Percentiles rank a stretch among this genome's conserved stretches.
Evolutionary conservation across 2,329 filamentous ascomycete genomes (phyloP).

Genomic region (Emmonsia crescens): DNA sequence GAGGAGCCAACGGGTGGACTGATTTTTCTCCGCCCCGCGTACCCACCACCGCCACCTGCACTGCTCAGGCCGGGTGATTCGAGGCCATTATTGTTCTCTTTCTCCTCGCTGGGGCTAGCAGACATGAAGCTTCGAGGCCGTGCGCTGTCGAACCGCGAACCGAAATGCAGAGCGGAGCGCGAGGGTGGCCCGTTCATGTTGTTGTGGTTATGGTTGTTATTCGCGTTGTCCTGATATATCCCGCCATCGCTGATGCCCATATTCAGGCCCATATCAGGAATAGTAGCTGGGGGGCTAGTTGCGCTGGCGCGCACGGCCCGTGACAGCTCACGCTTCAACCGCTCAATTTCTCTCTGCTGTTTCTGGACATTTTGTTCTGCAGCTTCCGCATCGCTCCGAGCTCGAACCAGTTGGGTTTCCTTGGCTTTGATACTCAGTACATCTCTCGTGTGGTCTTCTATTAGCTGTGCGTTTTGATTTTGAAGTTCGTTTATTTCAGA

Average conservation of each 20-base stretch:
- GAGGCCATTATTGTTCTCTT: conserved; percentile 56
- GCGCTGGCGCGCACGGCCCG: conserved; percentile 36
- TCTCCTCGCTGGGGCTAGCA: conserved; percentile 58
- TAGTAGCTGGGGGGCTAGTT: conserved; percentile 26
- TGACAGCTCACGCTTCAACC: conserved; percentile 73
- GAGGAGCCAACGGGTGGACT: conserved; percentile 31
- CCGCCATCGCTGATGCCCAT: conserved; percentile 41
- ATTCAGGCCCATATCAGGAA: conserved; percentile 46
- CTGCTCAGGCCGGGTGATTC: conserved; percentile 26
- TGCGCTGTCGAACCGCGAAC: conserved; percentile 30
- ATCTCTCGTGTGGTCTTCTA: conserved; percentile 93
- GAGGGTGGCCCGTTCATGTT: conserved; percentile 15
- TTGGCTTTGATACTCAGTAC: conserved; percentile 96
- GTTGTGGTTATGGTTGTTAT: conserved; percentile 16
- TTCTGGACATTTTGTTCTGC: conserved; percentile 79
- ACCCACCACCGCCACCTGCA: conserved; percentile 17
- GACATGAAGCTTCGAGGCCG: conserved; percentile 34
- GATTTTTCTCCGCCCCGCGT: conserved; percentile 32
- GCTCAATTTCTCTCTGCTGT: conserved; percentile 76
- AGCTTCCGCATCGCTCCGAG: conserved; percentile 77
- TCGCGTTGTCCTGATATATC: conserved; percentile 29
- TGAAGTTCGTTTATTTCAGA: conserved; percentile 90
- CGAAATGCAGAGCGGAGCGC: conserved; percentile 27
- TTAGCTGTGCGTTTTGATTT: conserved; percentile 91
- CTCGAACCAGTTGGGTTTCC: conserved; percentile 89